Evolutionary conservation across 768 basidiomycete genomes (phyloP).

Genomic region (Boletus rufocinnamomeus): DNA sequence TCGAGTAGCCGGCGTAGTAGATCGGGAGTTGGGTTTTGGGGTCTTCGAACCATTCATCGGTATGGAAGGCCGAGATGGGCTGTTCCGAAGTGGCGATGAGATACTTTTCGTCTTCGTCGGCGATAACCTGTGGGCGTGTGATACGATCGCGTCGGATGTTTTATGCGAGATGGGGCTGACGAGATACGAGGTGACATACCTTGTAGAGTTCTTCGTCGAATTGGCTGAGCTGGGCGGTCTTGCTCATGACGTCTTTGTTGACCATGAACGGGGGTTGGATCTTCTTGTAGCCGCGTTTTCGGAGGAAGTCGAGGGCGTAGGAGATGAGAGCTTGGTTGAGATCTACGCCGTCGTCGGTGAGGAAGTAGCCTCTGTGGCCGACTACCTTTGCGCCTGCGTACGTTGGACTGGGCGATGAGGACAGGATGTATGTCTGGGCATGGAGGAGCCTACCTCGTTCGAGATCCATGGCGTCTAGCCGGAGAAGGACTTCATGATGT

Average conservation of each 20-base stretch:
- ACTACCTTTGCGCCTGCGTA: conserved; percentile 82
- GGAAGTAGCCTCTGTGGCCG: conserved; percentile 96
- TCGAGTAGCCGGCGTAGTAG: conserved; percentile 85
- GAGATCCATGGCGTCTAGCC: conserved; percentile 94
- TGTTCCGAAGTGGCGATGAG: conserved; percentile 99
- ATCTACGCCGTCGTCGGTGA: conserved; percentile 94
- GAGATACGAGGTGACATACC: conserved; percentile 40
- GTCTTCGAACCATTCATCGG: conserved; percentile 97
- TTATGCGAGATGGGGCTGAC: neutral
- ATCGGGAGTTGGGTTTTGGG: conserved; percentile 92
- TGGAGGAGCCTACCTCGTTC: conserved; percentile 69
- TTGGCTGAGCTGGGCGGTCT: conserved; percentile 96
- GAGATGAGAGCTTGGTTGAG: conserved; percentile 95
- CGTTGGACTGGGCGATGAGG: conserved; percentile 12
- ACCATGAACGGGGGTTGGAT: conserved; percentile 98
- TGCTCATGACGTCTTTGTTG: conserved; percentile 96
- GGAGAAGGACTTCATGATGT: conserved; percentile 95
- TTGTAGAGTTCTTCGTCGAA: conserved; percentile 99
- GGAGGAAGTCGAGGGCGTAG: conserved; percentile 93
- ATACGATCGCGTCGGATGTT: neutral
- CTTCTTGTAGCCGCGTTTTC: conserved; percentile 83
- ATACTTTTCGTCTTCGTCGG: conserved; percentile 93
- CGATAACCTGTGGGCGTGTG: conserved; percentile 61
- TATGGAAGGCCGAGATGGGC: conserved; percentile 94
- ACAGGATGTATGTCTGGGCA: neutral